Conservation (phyloP, 2,329 filamentous ascomycete genomes). For the Cordyceps cateniannulata region DNA sequence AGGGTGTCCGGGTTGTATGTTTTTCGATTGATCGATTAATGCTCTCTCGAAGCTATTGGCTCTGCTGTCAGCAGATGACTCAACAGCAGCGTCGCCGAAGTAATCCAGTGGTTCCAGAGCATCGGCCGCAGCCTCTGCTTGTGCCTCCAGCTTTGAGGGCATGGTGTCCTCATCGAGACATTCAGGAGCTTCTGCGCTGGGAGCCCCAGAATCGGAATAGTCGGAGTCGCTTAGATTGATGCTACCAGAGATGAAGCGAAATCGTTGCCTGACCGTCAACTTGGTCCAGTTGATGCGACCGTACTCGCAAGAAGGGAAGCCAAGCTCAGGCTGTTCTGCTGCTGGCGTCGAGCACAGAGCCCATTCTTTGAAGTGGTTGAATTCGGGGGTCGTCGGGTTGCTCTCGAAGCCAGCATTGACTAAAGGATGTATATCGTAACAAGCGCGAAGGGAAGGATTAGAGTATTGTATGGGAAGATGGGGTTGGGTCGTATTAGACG, state of each 20-base stretch:
- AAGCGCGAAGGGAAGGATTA: constrained; percentile 59
- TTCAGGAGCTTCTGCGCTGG: constrained; percentile 18
- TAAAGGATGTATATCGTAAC: constrained; percentile 47
- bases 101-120: constrained; percentile 32
- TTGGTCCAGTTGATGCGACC: constrained; percentile 64
- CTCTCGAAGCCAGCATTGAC: constrained; percentile 45
- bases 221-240: constrained; percentile 26
- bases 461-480: constrained; percentile 59
- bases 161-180: neutral
- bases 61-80: constrained; percentile 17
- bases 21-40: neutral
- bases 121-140: constrained; percentile 19
- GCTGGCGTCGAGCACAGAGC: constrained; percentile 49
- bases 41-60: constrained; percentile 2
- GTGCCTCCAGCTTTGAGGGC: neutral
- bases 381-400: constrained; percentile 39
- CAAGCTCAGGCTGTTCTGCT: constrained; percentile 45
- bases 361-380: constrained; percentile 64
- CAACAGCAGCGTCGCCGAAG: constrained; percentile 30
- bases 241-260: constrained; percentile 61
- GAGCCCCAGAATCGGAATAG: constrained; percentile 29
- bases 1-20: constrained; percentile 24
- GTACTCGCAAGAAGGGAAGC: constrained; percentile 50
- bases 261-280: constrained; percentile 60
- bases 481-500: constrained; percentile 45